These are phyloP conservation scores for Populus hybrid DNA, from an alignment of 441 rosid species.

Conservation along the genomic window DNA sequence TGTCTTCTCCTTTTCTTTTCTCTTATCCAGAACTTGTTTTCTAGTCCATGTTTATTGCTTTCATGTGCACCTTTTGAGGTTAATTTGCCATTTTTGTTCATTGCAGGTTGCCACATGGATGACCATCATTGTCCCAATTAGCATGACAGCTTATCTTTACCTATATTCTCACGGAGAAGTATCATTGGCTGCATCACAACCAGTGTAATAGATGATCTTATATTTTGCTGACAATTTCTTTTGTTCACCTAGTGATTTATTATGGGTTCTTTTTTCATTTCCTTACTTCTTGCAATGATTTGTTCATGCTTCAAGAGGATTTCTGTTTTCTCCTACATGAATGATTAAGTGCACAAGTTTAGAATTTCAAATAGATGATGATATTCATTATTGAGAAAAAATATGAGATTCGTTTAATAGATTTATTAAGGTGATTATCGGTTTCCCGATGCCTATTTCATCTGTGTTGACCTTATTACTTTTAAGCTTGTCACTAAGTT, in stretches of 20 bases:
- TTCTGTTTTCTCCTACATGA: neutral
- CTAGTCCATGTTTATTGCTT: neutral
- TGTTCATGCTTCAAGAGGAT: neutral
- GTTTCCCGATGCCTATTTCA: neutral
- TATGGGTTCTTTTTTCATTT: slow-evolving; percentile 7
- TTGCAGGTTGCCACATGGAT: slow-evolving; percentile 91
- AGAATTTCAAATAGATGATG: neutral
- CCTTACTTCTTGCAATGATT: neutral
- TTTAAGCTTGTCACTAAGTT: neutral
- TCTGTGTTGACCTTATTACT: neutral
- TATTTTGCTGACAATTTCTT: slow-evolving; percentile 11
- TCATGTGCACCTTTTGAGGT: neutral
- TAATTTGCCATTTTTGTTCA: slow-evolving; percentile 22
- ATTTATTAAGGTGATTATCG: neutral
- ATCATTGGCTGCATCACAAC: slow-evolving; percentile 93
- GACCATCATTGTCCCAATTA: slow-evolving; percentile 84
- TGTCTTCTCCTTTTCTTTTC: slow-evolving; percentile 3
- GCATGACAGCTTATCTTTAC: slow-evolving; percentile 93
- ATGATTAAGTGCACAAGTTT: neutral
- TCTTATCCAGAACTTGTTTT: slow-evolving; percentile 1
- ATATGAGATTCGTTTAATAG: neutral
- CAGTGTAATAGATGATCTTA: slow-evolving; percentile 97
- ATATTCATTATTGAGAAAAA: neutral
- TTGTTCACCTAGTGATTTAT: neutral
- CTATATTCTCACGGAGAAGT: slow-evolving; percentile 97